Evolutionary conservation across 495 filamentous ascomycete genomes (phyloP), one percentile per base, ranked within the genome.

Genomic region (Xylaria longipes): DNA sequence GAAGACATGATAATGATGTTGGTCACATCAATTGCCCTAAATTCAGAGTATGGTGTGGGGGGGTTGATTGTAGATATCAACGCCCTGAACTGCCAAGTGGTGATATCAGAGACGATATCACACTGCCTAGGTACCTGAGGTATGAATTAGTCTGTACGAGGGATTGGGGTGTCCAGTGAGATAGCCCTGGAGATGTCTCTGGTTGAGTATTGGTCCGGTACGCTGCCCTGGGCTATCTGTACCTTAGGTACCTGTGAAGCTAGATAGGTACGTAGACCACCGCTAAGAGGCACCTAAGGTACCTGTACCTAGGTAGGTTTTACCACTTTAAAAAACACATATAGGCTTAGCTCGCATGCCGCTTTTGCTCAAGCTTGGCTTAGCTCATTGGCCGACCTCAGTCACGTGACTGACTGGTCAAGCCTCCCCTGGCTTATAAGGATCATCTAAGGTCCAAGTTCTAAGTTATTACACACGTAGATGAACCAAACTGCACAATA

Each of bases 1-100:
- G 84, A 84, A 22, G 80, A 82, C 86, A 88, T 88, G 27, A 31
- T 25, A 27, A 31, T 56, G 52, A 17, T 56, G 7, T 22, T 0
- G 15, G 45, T 63, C 43, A 50, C 41, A 31, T 56, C 35, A 57
- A 31, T 33, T 62, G 41, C 11, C 56, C 41, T n/a, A 29, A 33
- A 69, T 62, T 45, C n/a, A 62, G 45, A 54, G 22, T 8, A 31
- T 25, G 33, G 52, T 27, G 33, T 5, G 35, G 29, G 48, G 65
- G 25, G 29, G 20, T n/a, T 29, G 27, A 25, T 9, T 35, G 14
- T 12, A 22, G 20, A 29, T 15, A 20, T 8, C 17, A 12, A 37
- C 31, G 33, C 17, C 29, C 31, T n/a, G 31, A 7, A 20, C 37
- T 22, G 17, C 17, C 15, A 60, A 27, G 9, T 22, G 25, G 31